These are phyloP conservation scores for Coccomyxa subellipsoidea DNA, from an alignment of 163 green algal species.

Conservation along the genomic window DNA sequence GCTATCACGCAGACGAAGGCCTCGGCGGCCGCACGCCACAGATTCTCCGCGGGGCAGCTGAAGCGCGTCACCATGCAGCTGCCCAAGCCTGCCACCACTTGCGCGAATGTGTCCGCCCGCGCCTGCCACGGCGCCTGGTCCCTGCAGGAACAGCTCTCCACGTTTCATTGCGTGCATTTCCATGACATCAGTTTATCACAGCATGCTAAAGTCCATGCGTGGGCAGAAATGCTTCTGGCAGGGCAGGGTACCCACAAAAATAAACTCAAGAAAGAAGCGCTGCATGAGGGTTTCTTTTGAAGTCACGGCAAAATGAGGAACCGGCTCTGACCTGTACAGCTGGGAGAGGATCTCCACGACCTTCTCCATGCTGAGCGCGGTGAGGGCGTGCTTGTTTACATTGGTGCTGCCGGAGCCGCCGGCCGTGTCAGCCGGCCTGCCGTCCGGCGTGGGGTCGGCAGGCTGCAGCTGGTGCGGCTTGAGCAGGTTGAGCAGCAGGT, in stretches of 20 bases:
- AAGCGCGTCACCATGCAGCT: constrained; percentile 50
- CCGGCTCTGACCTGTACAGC: constrained; percentile 41
- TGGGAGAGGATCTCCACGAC: constrained; percentile 42
- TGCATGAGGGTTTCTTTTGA: no score
- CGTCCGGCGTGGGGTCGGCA: no score
- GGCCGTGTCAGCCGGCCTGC: background rate
- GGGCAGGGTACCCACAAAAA: no score
- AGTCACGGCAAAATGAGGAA: no score
- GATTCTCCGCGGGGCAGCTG: constrained; percentile 32
- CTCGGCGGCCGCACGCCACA: constrained; percentile 60
- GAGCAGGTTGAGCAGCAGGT: constrained; percentile 41
- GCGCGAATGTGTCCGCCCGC: constrained; percentile 52
- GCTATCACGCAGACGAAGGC: constrained; percentile 60
- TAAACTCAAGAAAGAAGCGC: no score
- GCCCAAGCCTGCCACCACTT: constrained; percentile 33
- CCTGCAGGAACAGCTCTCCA: constrained; percentile 7
- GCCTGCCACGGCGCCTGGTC: constrained; percentile 47
- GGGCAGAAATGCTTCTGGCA: background rate
- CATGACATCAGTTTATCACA: background rate
- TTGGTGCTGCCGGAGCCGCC: background rate
- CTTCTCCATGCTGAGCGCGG: constrained; percentile 28
- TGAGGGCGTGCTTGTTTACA: constrained; percentile 26
- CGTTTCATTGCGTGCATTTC: no score
- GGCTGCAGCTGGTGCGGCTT: constrained; percentile 15
- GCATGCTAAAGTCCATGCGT: background rate